These are phyloP conservation scores for Botrytis pseudocinerea DNA, from an alignment of 2,329 filamentous ascomycete genomes.

Conservation along the genomic window DNA sequence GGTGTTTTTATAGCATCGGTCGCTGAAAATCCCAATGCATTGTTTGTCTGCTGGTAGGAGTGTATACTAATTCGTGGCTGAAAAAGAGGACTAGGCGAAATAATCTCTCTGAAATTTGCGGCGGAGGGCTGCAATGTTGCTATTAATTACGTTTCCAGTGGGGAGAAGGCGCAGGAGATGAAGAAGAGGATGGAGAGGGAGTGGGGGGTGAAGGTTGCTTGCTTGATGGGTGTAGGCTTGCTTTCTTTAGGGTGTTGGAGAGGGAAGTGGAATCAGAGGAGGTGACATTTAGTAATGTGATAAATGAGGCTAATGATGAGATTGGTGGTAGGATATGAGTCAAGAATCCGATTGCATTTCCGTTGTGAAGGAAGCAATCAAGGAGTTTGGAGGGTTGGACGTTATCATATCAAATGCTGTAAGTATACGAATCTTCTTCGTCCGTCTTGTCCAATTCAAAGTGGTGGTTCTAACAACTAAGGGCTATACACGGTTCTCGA, in stretches of 20 bases:
- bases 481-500: slow-evolving; percentile 40
- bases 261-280: not conserved
- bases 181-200: slow-evolving; percentile 50
- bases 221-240: slow-evolving; percentile 55
- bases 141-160: slow-evolving; percentile 63
- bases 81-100: slow-evolving; percentile 61
- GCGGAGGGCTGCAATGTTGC: slow-evolving; percentile 62
- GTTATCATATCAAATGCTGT: slow-evolving; percentile 66
- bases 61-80: not conserved
- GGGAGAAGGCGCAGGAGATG: slow-evolving; percentile 55
- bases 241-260: not conserved
- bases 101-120: slow-evolving; percentile 62
- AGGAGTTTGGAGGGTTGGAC: slow-evolving; percentile 61
- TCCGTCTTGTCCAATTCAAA: not conserved
- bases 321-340: slow-evolving; percentile 53
- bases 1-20: not conserved
- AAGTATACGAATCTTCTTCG: slow-evolving; percentile 32
- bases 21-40: not conserved
- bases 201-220: slow-evolving; percentile 53
- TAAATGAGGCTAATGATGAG: not conserved
- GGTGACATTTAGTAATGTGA: not conserved
- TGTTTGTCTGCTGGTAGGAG: not conserved
- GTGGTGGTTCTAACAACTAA: not conserved
- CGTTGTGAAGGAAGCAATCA: slow-evolving; percentile 55
- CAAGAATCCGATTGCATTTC: slow-evolving; percentile 53